Evolutionary conservation across 129 eudicot genomes (phyloP), one percentile per base, ranked within the genome.

Genomic region (Escallonia rubra): DNA sequence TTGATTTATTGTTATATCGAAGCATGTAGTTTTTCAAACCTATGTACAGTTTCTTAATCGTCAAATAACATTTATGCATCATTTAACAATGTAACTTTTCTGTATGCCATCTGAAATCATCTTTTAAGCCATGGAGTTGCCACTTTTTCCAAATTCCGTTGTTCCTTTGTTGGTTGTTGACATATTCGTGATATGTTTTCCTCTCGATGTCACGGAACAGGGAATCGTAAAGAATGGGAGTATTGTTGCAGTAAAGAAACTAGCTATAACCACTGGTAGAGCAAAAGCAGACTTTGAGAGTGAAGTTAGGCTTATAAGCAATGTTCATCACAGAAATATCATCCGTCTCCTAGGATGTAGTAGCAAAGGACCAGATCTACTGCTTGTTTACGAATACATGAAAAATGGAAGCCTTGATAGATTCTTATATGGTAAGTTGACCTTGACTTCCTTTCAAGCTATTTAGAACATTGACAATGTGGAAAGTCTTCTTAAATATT

Each of bases 241-340:
- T 70, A 43, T 73, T 40, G 83, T 88, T 63, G 96, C 91, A 2
- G 85, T 88, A 65, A 88, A 88, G 74, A 85, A 58, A 69, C 68
- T 85, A 59, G 55, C 74, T 51, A 45, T 88, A 54, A 79, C 67
- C 45, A 70, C 86, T 41, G 71, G 43, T 59, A 74, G 79, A 63
- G 85, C 80, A 71, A 81, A 82, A 66, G 79, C 80, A 42, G 84
- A 81, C 54, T 82, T 85, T 49, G 96, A 85, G 10, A 80, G 74
- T 53, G 96, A 88, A 75, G 89, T 88, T 13, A 78, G 81, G 76
- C 80, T 88, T 12, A 75, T 88, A 56, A 80, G 96, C 57, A 88
- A 88, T 55, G 96, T 85, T 16, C 96, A 85, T 78, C 96, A 88
- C 49, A 79, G 96, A 14, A 85, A 88, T 64, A 89, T 88, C 65